Conservation (phyloP, 768 basidiomycete genomes). For the Suillus decipiens region DNA sequence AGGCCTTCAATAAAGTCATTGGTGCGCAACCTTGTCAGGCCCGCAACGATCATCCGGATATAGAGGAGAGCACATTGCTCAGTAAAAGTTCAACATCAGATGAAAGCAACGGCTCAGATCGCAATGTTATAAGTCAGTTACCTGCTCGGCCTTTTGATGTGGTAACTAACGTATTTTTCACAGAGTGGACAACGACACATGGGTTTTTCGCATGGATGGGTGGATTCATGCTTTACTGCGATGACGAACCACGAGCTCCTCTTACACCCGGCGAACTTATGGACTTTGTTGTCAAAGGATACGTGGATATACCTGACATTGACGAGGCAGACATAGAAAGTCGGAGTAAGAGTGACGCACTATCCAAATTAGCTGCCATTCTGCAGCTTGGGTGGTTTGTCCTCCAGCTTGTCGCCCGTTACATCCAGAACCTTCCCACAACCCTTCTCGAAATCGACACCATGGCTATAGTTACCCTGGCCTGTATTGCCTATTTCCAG, state of each 20-base stretch:
- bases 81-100: not conserved
- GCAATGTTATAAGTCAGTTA: not conserved
- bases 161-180: not conserved
- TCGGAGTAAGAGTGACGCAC: not conserved
- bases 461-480: not conserved
- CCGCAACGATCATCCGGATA: not conserved
- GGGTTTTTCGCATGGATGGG: not conserved
- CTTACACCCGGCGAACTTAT: not conserved
- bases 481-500: not conserved
- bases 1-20: not conserved
- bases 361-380: not conserved
- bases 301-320: not conserved
- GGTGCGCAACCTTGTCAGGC: not conserved
- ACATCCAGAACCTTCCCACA: not conserved
- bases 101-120: not conserved
- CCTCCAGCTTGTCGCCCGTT: not conserved
- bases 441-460: not conserved
- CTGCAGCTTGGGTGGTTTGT: not conserved
- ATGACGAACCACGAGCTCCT: not conserved
- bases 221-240: not conserved
- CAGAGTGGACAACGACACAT: not conserved
- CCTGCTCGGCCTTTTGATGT: not conserved
- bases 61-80: not conserved
- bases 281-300: not conserved
- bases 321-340: not conserved